phyloP scores from a whole-genome alignment of 768 basidiomycete species.

The Russula earlei region DNA sequence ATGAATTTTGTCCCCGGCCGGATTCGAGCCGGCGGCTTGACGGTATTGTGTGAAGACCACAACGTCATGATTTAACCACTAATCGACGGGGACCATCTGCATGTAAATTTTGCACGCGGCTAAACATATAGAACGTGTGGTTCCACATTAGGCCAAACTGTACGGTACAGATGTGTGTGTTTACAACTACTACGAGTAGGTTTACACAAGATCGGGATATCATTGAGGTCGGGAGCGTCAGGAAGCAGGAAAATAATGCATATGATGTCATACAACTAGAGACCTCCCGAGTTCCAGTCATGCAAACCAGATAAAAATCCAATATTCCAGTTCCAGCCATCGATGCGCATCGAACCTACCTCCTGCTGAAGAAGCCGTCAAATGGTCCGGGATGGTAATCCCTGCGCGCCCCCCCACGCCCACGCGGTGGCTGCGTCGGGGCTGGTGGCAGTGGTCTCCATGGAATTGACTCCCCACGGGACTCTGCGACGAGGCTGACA shows the following conservation, averaged over 20 bases:
- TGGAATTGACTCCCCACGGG: slow-evolving; percentile 41
- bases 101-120: too few relatives aligned
- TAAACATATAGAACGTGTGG: too few relatives aligned
- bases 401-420: slow-evolving; percentile 4
- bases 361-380: slow-evolving; percentile 1
- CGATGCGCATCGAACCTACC: neutral
- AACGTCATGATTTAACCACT: slow-evolving; percentile 20
- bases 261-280: neutral
- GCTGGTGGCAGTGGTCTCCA: slow-evolving; percentile 5
- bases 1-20: slow-evolving; percentile 7
- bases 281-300: neutral
- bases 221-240: too few relatives aligned
- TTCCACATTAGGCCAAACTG: too few relatives aligned
- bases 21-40: slow-evolving; percentile 19
- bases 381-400: slow-evolving; percentile 4
- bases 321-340: neutral
- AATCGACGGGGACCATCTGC: slow-evolving; percentile 14
- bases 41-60: slow-evolving; percentile 4
- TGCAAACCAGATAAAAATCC: neutral
- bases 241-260: neutral
- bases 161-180: too few relatives aligned
- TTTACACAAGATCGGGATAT: neutral
- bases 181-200: neutral
- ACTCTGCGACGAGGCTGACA: slow-evolving; percentile 39
- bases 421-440: neutral